phyloP scores from a whole-genome alignment of 805 yeast genomes.

The Starmera pachycereana region DNA sequence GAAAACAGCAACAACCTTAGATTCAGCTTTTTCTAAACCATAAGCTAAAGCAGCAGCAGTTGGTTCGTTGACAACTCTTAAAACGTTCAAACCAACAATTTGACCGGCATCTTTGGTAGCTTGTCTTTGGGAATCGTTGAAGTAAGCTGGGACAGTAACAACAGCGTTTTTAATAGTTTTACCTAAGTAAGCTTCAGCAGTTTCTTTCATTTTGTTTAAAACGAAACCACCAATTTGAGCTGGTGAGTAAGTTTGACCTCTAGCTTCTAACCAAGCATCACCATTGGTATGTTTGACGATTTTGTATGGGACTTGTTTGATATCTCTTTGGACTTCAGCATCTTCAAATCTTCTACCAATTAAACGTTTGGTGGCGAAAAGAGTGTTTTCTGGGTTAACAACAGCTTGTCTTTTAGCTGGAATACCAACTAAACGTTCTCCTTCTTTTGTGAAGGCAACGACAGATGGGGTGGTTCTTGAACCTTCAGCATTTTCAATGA shows the following conservation, averaged over 20 bases:
- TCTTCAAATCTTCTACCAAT: constrained; percentile 69
- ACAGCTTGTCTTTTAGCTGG: constrained; percentile 76
- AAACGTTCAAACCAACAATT: constrained; percentile 63
- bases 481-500: constrained; percentile 74
- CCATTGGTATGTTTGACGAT: constrained; percentile 52
- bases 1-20: constrained; percentile 36
- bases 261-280: constrained; percentile 54
- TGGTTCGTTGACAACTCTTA: constrained; percentile 75
- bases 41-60: constrained; percentile 83
- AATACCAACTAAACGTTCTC: constrained; percentile 49
- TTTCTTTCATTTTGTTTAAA: constrained; percentile 51
- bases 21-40: constrained; percentile 48
- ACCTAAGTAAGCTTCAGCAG: constrained; percentile 51
- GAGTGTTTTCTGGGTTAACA: constrained; percentile 68
- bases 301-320: constrained; percentile 52
- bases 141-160: constrained; percentile 78
- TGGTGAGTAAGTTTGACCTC: constrained; percentile 45
- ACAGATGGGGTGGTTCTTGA: constrained; percentile 48
- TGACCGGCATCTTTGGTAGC: constrained; percentile 77
- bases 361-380: constrained; percentile 73
- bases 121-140: constrained; percentile 73
- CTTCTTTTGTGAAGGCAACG: constrained; percentile 53
- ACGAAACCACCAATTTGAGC: constrained; percentile 64
- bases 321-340: constrained; percentile 62
- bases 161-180: constrained; percentile 57